Percentiles rank a stretch among this genome's conserved stretches.
Conservation (phyloP, 1,139 yeast species). For the Taphrina communis region DNA sequence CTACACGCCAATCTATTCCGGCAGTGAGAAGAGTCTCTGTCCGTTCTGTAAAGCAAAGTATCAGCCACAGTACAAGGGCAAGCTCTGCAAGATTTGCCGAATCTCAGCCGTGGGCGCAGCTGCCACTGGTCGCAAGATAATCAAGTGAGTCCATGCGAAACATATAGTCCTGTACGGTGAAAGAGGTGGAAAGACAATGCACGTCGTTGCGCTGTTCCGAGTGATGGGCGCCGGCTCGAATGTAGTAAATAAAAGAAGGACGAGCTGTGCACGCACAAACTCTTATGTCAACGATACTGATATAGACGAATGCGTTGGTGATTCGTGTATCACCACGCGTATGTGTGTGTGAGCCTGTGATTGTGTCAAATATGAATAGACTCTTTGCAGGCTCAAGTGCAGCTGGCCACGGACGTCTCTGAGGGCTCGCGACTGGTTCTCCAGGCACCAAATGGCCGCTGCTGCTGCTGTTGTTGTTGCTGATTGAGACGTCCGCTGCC, state of each 20-base stretch:
- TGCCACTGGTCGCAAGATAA: slow-evolving; percentile 70
- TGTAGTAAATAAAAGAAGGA: no score
- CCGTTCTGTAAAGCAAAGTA: slow-evolving; percentile 93
- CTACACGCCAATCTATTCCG: slow-evolving; percentile 84
- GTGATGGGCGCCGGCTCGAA: no score
- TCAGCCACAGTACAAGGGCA: slow-evolving; percentile 76
- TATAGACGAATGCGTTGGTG: no score
- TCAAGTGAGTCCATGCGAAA: not conserved
- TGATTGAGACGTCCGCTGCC: no score
- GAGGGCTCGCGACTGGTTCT: slow-evolving; percentile 3
- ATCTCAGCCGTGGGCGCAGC: slow-evolving; percentile 89
- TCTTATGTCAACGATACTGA: no score
- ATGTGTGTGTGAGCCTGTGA: no score
- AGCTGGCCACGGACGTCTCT: not conserved
- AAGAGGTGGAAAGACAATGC: not conserved
- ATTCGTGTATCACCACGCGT: no score
- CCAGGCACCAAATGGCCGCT: not conserved
- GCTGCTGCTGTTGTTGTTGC: not conserved
- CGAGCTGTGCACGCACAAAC: no score
- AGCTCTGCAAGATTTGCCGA: slow-evolving; percentile 73
- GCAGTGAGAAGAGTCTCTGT: slow-evolving; percentile 70
- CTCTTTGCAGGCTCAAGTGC: no score
- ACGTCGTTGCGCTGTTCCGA: not conserved
- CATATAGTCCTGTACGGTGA: no score
- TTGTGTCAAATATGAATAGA: no score